Base-by-base conservation (phyloP, 1,139 yeast species). In the Debaryomyces singareniensis region DNA sequence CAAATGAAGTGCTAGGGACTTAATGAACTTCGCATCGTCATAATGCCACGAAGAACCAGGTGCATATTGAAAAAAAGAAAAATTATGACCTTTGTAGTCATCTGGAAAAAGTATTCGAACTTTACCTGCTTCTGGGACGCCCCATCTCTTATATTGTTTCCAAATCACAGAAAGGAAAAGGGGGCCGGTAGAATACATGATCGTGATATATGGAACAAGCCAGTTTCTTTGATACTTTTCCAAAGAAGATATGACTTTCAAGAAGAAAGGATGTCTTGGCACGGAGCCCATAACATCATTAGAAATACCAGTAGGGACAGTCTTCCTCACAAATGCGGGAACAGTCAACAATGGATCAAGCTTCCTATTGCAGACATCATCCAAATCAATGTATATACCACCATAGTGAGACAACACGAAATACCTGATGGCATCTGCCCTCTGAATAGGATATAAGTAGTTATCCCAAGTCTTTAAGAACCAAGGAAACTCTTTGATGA, bases 121-220 rank as follows among this genome's bases (percentile, higher is more conserved):
- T 25, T 63, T 68, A 4, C 73, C 82, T 6, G 74, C 69, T 31
- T 71, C 77, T 2, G 83, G 75, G 13, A 75, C 71, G 4, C 79
- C 78, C 83, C 86, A 81, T 42, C 95, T 69, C 55, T 79, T 81
- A 57, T 83, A 87, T 45, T 80, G 86, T 54, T 84, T 81, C 91
- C 95, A 83, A 43, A 87, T 69, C 27, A 85, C 89, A 10, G 93
- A 80, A 28, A 87, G 65, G 50, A 85, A 86, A 36, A 87, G 60
- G 1, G 97, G 96, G 4, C 97, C 97, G 1, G 97, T 89, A 11
- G 94, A 78, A 49, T 76, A 83, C 96, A 87, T 87, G 53, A 87
- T 86, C 24, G 96, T 87, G 37, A 87, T 65, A 57, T 87, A 87
- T 11, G 96, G 95, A 15, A 85, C 75, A 27, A 78, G 55, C 85